Percentiles rank a stretch among this genome's conserved stretches.
These are phyloP conservation scores for Yamadazyma endophytica DNA, from an alignment of 805 yeast genomes.

Conservation along the genomic window DNA sequence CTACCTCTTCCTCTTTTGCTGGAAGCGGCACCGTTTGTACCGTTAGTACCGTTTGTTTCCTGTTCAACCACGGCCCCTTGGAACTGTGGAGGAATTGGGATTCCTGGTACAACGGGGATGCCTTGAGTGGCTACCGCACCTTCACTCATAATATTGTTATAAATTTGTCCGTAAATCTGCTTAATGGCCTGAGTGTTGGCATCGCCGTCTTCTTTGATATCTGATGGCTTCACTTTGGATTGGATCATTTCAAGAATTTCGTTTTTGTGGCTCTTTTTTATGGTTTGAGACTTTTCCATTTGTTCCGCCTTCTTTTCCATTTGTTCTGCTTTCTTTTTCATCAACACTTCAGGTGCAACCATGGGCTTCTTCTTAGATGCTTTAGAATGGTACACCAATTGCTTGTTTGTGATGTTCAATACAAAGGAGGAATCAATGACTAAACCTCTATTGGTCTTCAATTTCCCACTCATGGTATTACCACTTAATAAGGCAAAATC, in stretches of 20 bases:
- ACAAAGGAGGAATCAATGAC: slow-evolving; percentile 78
- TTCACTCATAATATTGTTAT: slow-evolving; percentile 39
- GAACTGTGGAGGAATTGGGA: slow-evolving; percentile 35
- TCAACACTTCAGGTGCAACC: slow-evolving; percentile 7
- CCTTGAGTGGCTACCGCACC: slow-evolving; percentile 18
- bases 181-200: slow-evolving; percentile 30
- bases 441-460: slow-evolving; percentile 76
- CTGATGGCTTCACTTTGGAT: slow-evolving; percentile 17
- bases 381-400: slow-evolving; percentile 71
- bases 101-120: slow-evolving; percentile 18
- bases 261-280: slow-evolving; percentile 15
- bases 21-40: slow-evolving; percentile 7
- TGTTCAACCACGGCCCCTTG: slow-evolving; percentile 15
- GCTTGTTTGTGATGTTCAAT: slow-evolving; percentile 70
- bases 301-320: slow-evolving; percentile 14
- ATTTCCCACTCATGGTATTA: slow-evolving; percentile 71
- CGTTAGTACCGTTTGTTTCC: slow-evolving; percentile 1
- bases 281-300: slow-evolving; percentile 21
- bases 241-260: slow-evolving; percentile 45
- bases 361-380: slow-evolving; percentile 42
- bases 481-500: slow-evolving; percentile 84
- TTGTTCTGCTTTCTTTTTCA: slow-evolving; percentile 16
- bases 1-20: slow-evolving; percentile 15
- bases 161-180: slow-evolving; percentile 41
- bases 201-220: slow-evolving; percentile 14